phyloP scores from a whole-genome alignment of 495 filamentous ascomycete genomes.

The Aspergillus wentii region DNA sequence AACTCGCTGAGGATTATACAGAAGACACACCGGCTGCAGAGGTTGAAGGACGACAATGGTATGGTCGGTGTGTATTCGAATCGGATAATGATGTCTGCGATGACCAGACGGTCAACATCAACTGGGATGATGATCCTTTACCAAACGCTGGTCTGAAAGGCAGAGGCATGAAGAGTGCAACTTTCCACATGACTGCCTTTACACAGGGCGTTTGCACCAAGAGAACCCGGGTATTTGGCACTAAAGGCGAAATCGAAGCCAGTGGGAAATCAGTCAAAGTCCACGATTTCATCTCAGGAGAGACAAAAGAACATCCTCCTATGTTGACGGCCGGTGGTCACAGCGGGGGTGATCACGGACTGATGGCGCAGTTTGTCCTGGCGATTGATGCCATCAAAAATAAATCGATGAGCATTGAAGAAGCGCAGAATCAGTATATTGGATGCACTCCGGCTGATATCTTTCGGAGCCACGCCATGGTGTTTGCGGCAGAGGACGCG shows the following conservation, averaged over 20 bases:
- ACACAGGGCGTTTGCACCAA: slow-evolving; percentile 69
- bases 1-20: slow-evolving; percentile 61
- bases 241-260: slow-evolving; percentile 68
- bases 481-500: slow-evolving; percentile 74
- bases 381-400: too few relatives aligned
- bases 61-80: slow-evolving; percentile 78
- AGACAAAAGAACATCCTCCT: too few relatives aligned
- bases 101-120: slow-evolving; percentile 71
- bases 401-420: too few relatives aligned
- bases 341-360: neutral
- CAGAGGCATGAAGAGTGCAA: slow-evolving; percentile 67
- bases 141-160: too few relatives aligned
- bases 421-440: too few relatives aligned
- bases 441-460: too few relatives aligned
- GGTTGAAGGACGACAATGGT: slow-evolving; percentile 60
- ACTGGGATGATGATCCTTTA: slow-evolving; percentile 68
- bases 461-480: slow-evolving; percentile 60
- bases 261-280: slow-evolving; percentile 10
- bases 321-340: too few relatives aligned
- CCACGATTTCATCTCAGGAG: neutral
- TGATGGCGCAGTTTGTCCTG: slow-evolving; percentile 1
- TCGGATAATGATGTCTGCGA: slow-evolving; percentile 78
- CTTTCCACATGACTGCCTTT: slow-evolving; percentile 77
- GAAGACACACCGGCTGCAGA: slow-evolving; percentile 37
- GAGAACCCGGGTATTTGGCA: slow-evolving; percentile 66